These are phyloP conservation scores for Penicillium palitans DNA, from an alignment of 2,329 filamentous ascomycete species.

Conservation along the genomic window DNA sequence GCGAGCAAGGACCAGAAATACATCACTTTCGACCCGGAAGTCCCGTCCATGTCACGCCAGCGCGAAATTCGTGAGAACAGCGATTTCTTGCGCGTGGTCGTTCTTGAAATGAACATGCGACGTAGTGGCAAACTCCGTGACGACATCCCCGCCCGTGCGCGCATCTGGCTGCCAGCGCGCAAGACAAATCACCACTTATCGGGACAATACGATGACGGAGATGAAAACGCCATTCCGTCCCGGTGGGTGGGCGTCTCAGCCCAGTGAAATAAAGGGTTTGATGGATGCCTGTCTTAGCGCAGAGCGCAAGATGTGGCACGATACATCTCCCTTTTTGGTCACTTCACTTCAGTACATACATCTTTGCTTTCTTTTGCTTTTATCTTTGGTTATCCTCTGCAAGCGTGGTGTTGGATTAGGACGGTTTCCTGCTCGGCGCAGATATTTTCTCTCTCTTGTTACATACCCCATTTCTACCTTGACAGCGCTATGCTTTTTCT, in stretches of 20 bases:
- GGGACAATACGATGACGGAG: slow-evolving; percentile 25
- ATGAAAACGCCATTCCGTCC: slow-evolving; percentile 24
- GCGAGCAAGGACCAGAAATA: slow-evolving; percentile 42
- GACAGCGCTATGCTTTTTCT: not conserved
- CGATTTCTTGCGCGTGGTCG: slow-evolving; percentile 64
- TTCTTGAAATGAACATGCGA: slow-evolving; percentile 69
- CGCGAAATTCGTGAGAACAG: slow-evolving; percentile 65
- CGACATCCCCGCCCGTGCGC: slow-evolving; percentile 55
- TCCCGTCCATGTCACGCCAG: slow-evolving; percentile 52
- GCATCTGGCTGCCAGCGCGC: slow-evolving; percentile 62
- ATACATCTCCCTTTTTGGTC: not conserved
- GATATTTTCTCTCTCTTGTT: slow-evolving; percentile 14
- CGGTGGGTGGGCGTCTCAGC: slow-evolving; percentile 27
- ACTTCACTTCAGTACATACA: slow-evolving; percentile 16
- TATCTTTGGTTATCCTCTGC: slow-evolving; percentile 6
- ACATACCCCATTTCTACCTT: slow-evolving; percentile 12
- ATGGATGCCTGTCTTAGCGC: slow-evolving; percentile 10
- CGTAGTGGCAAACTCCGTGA: slow-evolving; percentile 62
- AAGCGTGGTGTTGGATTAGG: slow-evolving; percentile 26
- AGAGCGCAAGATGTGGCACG: slow-evolving; percentile 12
- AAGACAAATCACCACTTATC: slow-evolving; percentile 28
- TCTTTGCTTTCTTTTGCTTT: not conserved
- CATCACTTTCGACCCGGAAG: slow-evolving; percentile 33
- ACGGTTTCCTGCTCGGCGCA: slow-evolving; percentile 19
- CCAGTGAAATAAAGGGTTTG: not conserved